phyloP scores from a whole-genome alignment of 192 early-diverging fungal species.

The Chytriomyces confervae region DNA sequence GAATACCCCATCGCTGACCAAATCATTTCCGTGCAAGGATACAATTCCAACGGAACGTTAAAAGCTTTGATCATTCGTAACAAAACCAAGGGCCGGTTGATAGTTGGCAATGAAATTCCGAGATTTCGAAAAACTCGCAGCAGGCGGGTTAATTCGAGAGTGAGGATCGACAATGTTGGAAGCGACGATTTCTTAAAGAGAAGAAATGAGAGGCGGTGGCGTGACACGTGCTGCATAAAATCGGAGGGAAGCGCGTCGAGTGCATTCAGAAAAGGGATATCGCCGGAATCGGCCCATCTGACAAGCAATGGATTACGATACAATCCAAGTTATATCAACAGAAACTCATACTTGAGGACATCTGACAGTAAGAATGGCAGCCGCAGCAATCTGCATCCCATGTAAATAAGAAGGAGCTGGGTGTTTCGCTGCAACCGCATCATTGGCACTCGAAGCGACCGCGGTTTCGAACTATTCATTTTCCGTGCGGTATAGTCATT shows the following conservation, averaged over 20 bases:
- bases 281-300: slow-evolving; percentile 24
- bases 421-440: background rate
- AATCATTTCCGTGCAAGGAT: slow-evolving; percentile 16
- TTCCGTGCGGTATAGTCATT: background rate
- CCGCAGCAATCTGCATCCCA: slow-evolving; percentile 20
- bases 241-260: slow-evolving; percentile 24
- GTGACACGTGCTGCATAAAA: slow-evolving; percentile 8
- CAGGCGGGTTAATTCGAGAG: background rate
- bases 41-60: slow-evolving; percentile 17
- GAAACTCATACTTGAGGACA: slow-evolving; percentile 4
- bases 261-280: slow-evolving; percentile 23
- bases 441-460: background rate
- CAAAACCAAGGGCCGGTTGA: slow-evolving; percentile 24
- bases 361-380: slow-evolving; percentile 26
- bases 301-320: background rate
- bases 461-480: too few species aligned
- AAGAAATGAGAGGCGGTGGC: slow-evolving; percentile 3
- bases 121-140: background rate
- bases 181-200: slow-evolving; percentile 11
- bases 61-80: slow-evolving; percentile 11
- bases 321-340: background rate
- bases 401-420: slow-evolving; percentile 26
- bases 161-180: background rate
- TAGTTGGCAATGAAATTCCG: slow-evolving; percentile 6
- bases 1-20: slow-evolving; percentile 3